Conservation (phyloP, 2,329 filamentous ascomycete genomes). For the Dryadomyces sulphureus region DNA sequence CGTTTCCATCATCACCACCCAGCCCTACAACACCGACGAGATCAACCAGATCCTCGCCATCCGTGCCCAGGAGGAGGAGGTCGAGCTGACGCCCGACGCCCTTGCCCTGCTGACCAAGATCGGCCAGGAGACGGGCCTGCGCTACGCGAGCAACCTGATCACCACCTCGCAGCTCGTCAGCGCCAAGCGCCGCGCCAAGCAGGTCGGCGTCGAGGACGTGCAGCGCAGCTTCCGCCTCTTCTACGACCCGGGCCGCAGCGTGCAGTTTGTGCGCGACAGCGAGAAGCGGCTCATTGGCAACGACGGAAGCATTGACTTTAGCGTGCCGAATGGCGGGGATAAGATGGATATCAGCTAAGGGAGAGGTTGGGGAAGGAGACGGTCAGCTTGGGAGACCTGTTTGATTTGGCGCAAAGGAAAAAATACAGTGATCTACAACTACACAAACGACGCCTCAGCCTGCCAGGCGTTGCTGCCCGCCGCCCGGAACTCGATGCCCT, state of each 20-base stretch:
- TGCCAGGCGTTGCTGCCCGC: slow-evolving; percentile 41
- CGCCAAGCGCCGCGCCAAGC: slow-evolving; percentile 71
- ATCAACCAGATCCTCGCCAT: slow-evolving; percentile 87
- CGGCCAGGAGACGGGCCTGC: slow-evolving; percentile 75
- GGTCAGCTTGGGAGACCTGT: no score
- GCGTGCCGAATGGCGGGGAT: slow-evolving; percentile 38
- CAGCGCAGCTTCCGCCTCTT: slow-evolving; percentile 89
- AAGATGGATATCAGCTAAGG: slow-evolving; percentile 18
- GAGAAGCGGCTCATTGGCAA: slow-evolving; percentile 90
- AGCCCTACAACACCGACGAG: slow-evolving; percentile 67
- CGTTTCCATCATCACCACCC: slow-evolving; percentile 90
- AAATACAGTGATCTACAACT: background rate
- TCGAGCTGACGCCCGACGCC: slow-evolving; percentile 80
- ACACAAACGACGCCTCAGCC: slow-evolving; percentile 21
- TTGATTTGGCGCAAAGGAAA: background rate
- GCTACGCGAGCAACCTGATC: slow-evolving; percentile 97
- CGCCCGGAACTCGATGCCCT: slow-evolving; percentile 67
- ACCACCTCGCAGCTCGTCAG: slow-evolving; percentile 81
- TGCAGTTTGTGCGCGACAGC: slow-evolving; percentile 78
- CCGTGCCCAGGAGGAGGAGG: slow-evolving; percentile 87
- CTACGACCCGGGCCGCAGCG: slow-evolving; percentile 76
- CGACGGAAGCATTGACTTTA: slow-evolving; percentile 63
- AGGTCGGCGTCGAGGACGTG: slow-evolving; percentile 76
- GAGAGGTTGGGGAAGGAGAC: background rate
- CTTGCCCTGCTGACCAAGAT: slow-evolving; percentile 91